These are phyloP conservation scores for Fraxinus albicans DNA, from an alignment of 305 asterid genomes.

Conservation along the genomic window DNA sequence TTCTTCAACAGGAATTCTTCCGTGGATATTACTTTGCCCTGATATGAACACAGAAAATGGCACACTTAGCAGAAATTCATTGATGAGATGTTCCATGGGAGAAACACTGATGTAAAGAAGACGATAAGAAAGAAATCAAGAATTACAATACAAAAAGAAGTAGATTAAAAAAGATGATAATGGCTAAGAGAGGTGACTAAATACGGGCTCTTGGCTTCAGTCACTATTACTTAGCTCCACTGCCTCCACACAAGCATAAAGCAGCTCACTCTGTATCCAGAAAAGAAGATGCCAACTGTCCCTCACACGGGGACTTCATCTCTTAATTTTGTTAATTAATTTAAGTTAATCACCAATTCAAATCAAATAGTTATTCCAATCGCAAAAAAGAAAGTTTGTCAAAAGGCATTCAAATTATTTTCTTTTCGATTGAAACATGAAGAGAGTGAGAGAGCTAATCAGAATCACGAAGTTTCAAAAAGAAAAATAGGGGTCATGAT, in stretches of 20 bases:
- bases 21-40: slow-evolving; percentile 55
- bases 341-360: neutral
- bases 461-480: neutral
- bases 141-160: neutral
- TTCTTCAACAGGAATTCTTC: slow-evolving; percentile 43
- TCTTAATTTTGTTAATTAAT: neutral
- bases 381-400: neutral
- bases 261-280: neutral
- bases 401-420: neutral
- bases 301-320: neutral
- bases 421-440: neutral
- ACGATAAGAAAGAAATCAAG: neutral
- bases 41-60: slow-evolving; percentile 29
- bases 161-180: neutral
- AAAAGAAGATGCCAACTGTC: neutral
- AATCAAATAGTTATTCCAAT: neutral
- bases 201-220: neutral
- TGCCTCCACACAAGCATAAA: neutral
- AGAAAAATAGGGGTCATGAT: neutral
- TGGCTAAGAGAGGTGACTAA: neutral
- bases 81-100: slow-evolving; percentile 9
- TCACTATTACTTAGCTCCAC: neutral
- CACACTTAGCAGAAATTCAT: slow-evolving; percentile 15
- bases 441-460: neutral
- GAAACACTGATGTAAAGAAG: neutral